Evolutionary conservation across 1,284 basidiomycete genomes (phyloP), one percentile per base, ranked within the genome.

Genomic region (Ceratobasidium sp.): DNA sequence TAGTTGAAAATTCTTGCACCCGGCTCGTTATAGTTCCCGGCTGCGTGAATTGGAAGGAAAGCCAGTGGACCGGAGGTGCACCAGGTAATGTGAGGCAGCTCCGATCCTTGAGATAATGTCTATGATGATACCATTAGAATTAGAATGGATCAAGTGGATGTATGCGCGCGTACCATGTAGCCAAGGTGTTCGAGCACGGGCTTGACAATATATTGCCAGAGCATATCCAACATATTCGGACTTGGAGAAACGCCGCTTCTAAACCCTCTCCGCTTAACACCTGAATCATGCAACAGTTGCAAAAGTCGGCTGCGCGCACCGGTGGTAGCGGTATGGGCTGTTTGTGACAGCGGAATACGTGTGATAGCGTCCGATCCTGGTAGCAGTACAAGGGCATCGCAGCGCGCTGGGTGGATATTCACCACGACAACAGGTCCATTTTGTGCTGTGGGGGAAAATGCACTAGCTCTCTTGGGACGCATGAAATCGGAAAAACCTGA

Each of bases 1-100:
- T 59, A 71, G 53, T 59, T 48, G 54, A 48, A 71, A 5, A 50
- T 57, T 54, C 66, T 45, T 2, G 66, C 53, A 19, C 19, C 24
- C 9, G 54, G 44, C 2, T 59, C 45, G 6, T 47, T 48, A 27
- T 71, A 71, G 19, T 45, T 11, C 9, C 66, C 66, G 14, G 66
- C 66, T 17, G 66, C 66, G 22, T 71, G 66, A 11, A 71, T 19
- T 9, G 66, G 66, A 33, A 71, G 54, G 31, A 53, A 41, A 2
- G 54, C n/a, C 14, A 71, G 36, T 41, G 54, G 54, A 11, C 66
- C 66, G 15, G 53, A 57, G 7, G 48, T 19, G 44, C 54, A 59
- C 66, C 66, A 71, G 5, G 66, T 71, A 4, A 71, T 22, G 31
- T 56, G 66, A 29, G 66, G 66, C 14, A 71, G n/a, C 29, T 59